A percentile compares a stretch with the other conserved stretches of the same genome.
These are phyloP conservation scores for Thelephora aurantiotincta DNA, from an alignment of 768 basidiomycete genomes.

Conservation along the genomic window DNA sequence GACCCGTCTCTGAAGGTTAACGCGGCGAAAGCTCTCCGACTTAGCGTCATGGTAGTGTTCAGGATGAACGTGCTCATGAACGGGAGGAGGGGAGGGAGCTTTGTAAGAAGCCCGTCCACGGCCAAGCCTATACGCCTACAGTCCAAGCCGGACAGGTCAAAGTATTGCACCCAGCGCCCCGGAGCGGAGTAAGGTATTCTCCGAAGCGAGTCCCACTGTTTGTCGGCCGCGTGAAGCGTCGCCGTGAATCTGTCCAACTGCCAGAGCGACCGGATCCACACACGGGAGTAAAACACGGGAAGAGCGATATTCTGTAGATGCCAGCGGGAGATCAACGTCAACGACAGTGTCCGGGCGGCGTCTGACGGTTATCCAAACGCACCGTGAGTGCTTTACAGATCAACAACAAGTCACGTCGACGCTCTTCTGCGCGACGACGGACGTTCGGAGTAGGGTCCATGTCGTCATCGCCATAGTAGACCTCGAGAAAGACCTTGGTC, in stretches of 20 bases:
- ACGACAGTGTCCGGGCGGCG: background rate
- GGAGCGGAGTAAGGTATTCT: slow-evolving; percentile 80
- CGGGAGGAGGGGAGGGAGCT: slow-evolving; percentile 52
- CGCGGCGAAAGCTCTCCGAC: slow-evolving; percentile 40
- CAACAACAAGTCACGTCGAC: slow-evolving; percentile 17
- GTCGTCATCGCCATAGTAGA: slow-evolving; percentile 11
- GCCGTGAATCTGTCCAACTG: slow-evolving; percentile 43
- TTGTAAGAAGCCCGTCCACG: slow-evolving; percentile 50
- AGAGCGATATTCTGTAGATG: slow-evolving; percentile 39
- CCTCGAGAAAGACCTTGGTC: slow-evolving; percentile 40
- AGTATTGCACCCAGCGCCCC: slow-evolving; percentile 69
- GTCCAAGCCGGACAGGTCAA: slow-evolving; percentile 52
- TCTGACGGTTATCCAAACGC: slow-evolving; percentile 8
- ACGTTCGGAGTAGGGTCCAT: slow-evolving; percentile 2
- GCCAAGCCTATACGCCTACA: slow-evolving; percentile 17
- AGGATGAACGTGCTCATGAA: slow-evolving; percentile 42
- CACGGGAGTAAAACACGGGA: slow-evolving; percentile 52
- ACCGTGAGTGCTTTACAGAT: slow-evolving; percentile 28
- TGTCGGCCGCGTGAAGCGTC: slow-evolving; percentile 48
- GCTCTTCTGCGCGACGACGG: slow-evolving; percentile 3
- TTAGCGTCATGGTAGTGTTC: slow-evolving; percentile 43
- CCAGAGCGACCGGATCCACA: slow-evolving; percentile 27
- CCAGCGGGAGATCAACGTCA: slow-evolving; percentile 1
- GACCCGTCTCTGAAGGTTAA: slow-evolving; percentile 39
- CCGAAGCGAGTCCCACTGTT: slow-evolving; percentile 78